A percentile compares a stretch with the other conserved stretches of the same genome.
These are phyloP conservation scores for Heterococcus sp. DNA, from an alignment of 108 stramenopile genomes.

Conservation along the genomic window DNA sequence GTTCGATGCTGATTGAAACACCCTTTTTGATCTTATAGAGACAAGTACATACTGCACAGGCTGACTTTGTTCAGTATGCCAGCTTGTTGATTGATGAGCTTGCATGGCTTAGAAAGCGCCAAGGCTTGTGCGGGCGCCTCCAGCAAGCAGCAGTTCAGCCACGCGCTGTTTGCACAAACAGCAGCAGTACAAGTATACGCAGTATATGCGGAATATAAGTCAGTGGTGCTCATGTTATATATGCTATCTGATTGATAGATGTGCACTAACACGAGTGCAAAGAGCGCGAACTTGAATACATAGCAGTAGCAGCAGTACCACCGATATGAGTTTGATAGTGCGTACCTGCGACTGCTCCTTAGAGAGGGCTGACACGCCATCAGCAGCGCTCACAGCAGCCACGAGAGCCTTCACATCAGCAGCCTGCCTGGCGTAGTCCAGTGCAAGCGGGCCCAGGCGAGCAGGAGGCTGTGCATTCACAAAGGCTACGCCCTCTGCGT, in stretches of 20 bases:
- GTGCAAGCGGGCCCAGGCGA: conserved; percentile 28
- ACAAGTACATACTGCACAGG: no score
- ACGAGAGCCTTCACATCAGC: conserved; percentile 9
- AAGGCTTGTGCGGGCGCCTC: conserved; percentile 32
- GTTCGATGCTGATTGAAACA: no score
- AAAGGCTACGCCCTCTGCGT: conserved; percentile 91
- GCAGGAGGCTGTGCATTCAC: conserved; percentile 64
- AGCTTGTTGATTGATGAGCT: no score
- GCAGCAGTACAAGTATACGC: background rate
- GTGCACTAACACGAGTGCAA: background rate
- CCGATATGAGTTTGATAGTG: background rate
- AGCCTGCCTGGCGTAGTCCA: conserved; percentile 21
- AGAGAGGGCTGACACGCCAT: background rate
- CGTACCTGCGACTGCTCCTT: background rate
- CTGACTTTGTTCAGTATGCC: no score
- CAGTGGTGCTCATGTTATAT: background rate
- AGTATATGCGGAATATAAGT: background rate
- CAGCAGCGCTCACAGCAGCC: background rate
- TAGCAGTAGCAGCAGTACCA: background rate
- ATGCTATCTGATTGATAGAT: no score
- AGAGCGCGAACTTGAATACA: background rate
- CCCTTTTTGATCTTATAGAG: no score
- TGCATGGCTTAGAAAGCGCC: conserved; percentile 22
- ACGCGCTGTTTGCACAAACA: conserved; percentile 6
- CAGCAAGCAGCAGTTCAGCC: conserved; percentile 15